Base-by-base conservation (phyloP, 1,284 basidiomycete species). In the Ustilago xerochloae region DNA sequence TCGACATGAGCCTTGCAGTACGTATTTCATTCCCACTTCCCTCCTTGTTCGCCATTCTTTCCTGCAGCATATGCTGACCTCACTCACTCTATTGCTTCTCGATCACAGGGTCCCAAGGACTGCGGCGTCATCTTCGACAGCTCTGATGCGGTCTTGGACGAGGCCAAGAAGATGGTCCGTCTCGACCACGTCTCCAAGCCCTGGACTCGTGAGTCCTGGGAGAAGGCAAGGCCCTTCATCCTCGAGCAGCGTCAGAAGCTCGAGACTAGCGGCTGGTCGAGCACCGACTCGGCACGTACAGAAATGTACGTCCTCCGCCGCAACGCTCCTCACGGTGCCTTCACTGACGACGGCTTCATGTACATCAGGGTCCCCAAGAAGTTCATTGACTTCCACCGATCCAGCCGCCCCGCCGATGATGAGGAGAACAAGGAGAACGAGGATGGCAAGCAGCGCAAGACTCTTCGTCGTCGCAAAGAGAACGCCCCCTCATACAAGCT, bases 231-330 rank as follows among this genome's bases (percentile, higher is more conserved):
- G 46, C 77, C 80, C 48, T 81, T 78, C 72, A 66, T 81, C 52
- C 79, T 81, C 65, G 74, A 77, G 67, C 80, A 81, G 70, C 70
- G 80, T 18, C 80, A 81, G 64, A 81, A 81, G 75, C 71, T 81
- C 61, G 80, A 81, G 72, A 55, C 68, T 46, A 58, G 49, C 41
- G 79, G 79, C 18, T 81, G 80, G 80, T 41, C 70, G n/a, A 60
- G 62, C 48, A 64, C 66, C 46, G 77, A 80, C 45, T 63, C 62
- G 20, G 64, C 65, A 41, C 75, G 75, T 38, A 81, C 79, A 50
- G 80, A 81, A 65, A 60, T 81, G 36, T 81, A 73, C 46, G 79
- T 79, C n/a, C 75, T 81, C 49, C 73, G 72, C 63, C 63, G 72
- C 49, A 73, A 41, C 47, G 80, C 80, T 30, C 80, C 80, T 49